Evolutionary conservation across 345 rosid species (phyloP).

Genomic region (Capsella bursapastoris): DNA sequence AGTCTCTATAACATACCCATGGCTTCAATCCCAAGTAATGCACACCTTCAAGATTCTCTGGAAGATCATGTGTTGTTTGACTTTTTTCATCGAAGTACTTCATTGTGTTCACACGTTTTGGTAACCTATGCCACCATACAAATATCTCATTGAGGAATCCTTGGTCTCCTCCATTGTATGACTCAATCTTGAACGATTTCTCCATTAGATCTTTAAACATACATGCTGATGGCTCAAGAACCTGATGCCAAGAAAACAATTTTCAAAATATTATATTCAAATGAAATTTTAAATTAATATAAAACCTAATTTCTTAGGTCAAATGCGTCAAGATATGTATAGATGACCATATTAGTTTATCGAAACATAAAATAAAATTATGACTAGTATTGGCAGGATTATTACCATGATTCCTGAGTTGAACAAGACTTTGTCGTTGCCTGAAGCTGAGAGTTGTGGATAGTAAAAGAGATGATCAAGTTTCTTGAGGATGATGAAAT

Average conservation of each 20-base stretch:
- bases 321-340: background rate
- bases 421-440: slow-evolving; percentile 53
- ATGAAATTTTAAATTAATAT: background rate
- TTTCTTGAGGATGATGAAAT: slow-evolving; percentile 59
- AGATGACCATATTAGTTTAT: background rate
- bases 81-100: slow-evolving; percentile 47
- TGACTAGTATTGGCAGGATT: background rate
- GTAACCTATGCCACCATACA: slow-evolving; percentile 89
- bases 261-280: background rate
- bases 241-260: slow-evolving; percentile 13
- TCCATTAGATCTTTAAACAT: slow-evolving; percentile 60
- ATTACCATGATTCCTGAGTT: slow-evolving; percentile 80
- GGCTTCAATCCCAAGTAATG: slow-evolving; percentile 90
- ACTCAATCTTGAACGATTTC: slow-evolving; percentile 47
- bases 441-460: slow-evolving; percentile 70
- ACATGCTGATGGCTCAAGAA: slow-evolving; percentile 79
- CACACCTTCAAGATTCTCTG: slow-evolving; percentile 44
- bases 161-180: slow-evolving; percentile 92
- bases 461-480: slow-evolving; percentile 60
- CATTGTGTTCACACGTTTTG: slow-evolving; percentile 54
- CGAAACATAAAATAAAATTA: too few species aligned
- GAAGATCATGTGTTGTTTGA: background rate
- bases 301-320: background rate
- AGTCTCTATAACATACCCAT: slow-evolving; percentile 89
- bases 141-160: slow-evolving; percentile 81